Conservation (phyloP, 208 protist species). For the Novymonas esmeraldas region DNA sequence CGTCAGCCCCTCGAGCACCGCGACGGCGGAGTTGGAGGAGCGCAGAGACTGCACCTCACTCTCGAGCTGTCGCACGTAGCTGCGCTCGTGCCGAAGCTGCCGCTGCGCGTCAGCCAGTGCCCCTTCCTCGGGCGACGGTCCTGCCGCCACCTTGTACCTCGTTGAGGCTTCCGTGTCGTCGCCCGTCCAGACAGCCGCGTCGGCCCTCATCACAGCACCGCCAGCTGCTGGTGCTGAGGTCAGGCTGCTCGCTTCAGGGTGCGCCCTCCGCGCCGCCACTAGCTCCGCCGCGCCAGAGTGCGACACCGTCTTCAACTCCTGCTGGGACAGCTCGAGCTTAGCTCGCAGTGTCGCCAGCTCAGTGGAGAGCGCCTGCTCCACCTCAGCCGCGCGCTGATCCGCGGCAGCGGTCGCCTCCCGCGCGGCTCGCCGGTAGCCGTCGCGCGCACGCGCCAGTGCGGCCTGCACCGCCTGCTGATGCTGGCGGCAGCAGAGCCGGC, state of each 20-base stretch:
- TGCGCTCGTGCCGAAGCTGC: constrained; percentile 12
- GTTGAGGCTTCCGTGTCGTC: too few relatives aligned
- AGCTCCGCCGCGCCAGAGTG: too few relatives aligned
- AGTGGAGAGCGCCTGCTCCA: constrained; percentile 10
- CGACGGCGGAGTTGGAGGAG: neutral
- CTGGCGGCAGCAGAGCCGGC: constrained; percentile 1
- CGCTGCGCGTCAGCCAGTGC: constrained; percentile 3
- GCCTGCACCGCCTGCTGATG: constrained; percentile 2
- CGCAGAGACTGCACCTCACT: constrained; percentile 18
- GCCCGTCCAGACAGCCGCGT: too few relatives aligned
- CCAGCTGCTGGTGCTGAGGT: too few relatives aligned
- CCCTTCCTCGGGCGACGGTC: neutral
- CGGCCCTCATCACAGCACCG: too few relatives aligned
- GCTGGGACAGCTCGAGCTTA: neutral
- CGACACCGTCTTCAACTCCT: too few relatives aligned
- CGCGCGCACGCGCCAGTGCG: neutral
- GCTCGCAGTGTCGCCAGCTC: constrained; percentile 17
- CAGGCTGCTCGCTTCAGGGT: too few relatives aligned
- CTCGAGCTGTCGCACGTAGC: constrained; percentile 8
- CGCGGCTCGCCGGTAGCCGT: neutral
- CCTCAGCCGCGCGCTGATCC: neutral
- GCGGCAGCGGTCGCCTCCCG: constrained; percentile 7
- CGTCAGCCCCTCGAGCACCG: constrained; percentile 7
- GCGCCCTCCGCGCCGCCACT: too few relatives aligned
- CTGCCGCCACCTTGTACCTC: neutral